Percentiles rank a stretch among this genome's conserved stretches.
Evolutionary conservation across 2,329 filamentous ascomycete genomes (phyloP).

Genomic region (Calonectria honghensis): DNA sequence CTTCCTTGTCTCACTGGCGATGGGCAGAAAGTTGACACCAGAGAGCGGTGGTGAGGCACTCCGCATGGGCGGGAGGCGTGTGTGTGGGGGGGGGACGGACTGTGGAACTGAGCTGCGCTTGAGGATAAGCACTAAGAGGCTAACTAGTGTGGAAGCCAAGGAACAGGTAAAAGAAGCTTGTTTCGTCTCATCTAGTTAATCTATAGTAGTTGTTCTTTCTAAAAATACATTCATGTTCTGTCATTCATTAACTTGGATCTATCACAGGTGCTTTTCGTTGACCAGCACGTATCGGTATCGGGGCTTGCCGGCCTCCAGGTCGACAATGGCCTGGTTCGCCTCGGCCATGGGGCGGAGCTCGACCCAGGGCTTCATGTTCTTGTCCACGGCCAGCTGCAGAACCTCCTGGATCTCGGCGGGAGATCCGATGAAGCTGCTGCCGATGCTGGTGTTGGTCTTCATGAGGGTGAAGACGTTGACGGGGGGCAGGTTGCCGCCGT

Average conservation of each 20-base stretch:
- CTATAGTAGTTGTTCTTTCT: background rate
- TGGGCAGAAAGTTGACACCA: background rate
- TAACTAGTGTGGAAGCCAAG: background rate
- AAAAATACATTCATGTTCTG: constrained; percentile 10
- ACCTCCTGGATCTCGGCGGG: constrained; percentile 76
- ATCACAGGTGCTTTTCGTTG: constrained; percentile 60
- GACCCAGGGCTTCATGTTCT: constrained; percentile 75
- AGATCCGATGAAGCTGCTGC: constrained; percentile 68
- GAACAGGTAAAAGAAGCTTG: background rate
- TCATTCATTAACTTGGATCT: constrained; percentile 12
- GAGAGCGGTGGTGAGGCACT: background rate
- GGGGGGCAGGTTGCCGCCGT: constrained; percentile 51
- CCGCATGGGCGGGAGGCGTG: too few species aligned
- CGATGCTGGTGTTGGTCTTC: constrained; percentile 61
- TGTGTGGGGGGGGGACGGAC: background rate
- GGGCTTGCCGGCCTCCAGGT: constrained; percentile 73
- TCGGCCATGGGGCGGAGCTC: constrained; percentile 72
- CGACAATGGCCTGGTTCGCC: constrained; percentile 72
- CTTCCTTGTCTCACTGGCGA: background rate
- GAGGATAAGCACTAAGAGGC: background rate
- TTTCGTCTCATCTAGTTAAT: background rate
- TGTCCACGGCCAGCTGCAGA: constrained; percentile 74
- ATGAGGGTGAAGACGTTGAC: constrained; percentile 52
- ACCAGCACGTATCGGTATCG: constrained; percentile 68
- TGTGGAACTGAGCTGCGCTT: background rate